A percentile compares a stretch with the other conserved stretches of the same genome.
Conservation (phyloP, 352 stramenopile species). For the Phytopythium litorale region DNA sequence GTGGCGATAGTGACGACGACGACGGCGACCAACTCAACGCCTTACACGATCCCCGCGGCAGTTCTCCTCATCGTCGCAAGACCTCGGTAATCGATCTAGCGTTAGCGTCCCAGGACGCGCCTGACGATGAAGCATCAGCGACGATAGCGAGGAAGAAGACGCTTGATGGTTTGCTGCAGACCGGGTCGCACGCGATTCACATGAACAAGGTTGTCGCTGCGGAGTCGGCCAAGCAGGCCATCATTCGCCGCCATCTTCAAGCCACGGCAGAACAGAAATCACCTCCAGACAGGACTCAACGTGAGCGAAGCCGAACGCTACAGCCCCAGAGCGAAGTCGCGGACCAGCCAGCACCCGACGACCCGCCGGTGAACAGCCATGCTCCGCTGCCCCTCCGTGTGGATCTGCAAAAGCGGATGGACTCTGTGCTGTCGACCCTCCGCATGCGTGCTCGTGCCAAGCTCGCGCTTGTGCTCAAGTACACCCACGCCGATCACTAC, state of each 20-base stretch:
- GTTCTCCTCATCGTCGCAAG: neutral
- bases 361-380: slow-evolving; percentile 14
- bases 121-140: neutral
- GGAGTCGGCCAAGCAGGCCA: slow-evolving; percentile 33
- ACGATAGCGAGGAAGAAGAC: slow-evolving; percentile 36
- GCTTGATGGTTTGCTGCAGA: slow-evolving; percentile 36
- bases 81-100: slow-evolving; percentile 7
- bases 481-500: slow-evolving; percentile 55
- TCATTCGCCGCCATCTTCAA: slow-evolving; percentile 47
- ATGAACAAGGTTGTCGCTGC: slow-evolving; percentile 30
- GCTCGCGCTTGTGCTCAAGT: slow-evolving; percentile 71
- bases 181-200: slow-evolving; percentile 15
- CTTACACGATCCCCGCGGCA: neutral
- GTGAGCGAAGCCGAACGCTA: neutral
- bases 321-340: slow-evolving; percentile 1
- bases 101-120: neutral
- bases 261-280: slow-evolving; percentile 6
- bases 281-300: too few species aligned
- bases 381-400: slow-evolving; percentile 44
- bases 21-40: neutral
- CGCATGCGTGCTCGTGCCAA: slow-evolving; percentile 51
- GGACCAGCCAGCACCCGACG: neutral
- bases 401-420: slow-evolving; percentile 63
- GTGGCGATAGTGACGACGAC: slow-evolving; percentile 1
- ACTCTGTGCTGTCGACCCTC: slow-evolving; percentile 40